Evolutionary conservation across 345 rosid species (phyloP).

Genomic region (Dipteronia dyeriana): DNA sequence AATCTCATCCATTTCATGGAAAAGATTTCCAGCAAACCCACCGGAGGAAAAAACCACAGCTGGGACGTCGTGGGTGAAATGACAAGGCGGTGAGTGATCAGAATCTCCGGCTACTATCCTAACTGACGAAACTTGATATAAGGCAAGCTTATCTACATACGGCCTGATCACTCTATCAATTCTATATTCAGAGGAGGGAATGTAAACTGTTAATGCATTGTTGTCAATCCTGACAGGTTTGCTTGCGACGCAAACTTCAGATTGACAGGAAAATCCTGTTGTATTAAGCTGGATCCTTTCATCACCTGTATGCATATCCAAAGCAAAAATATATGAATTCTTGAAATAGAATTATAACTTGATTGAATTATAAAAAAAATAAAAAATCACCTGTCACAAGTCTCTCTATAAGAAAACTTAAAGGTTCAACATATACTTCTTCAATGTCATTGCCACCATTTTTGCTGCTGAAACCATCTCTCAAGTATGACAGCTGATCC

Average conservation of each 20-base stretch:
- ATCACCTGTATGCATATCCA: constrained; percentile 25
- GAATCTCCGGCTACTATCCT: constrained; percentile 24
- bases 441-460: neutral
- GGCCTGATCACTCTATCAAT: constrained; percentile 22
- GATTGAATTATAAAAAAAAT: neutral
- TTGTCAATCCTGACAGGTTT: constrained; percentile 30
- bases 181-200: constrained; percentile 21
- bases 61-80: constrained; percentile 26
- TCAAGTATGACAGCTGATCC: constrained; percentile 14
- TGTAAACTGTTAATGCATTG: constrained; percentile 24
- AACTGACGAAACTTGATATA: constrained; percentile 24
- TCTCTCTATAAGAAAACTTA: constrained; percentile 15
- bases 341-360: neutral
- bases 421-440: neutral
- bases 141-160: constrained; percentile 27
- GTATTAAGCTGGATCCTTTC: constrained; percentile 26
- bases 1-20: constrained; percentile 47
- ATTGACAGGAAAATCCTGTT: constrained; percentile 35
- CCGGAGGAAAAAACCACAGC: constrained; percentile 43
- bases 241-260: constrained; percentile 29
- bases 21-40: constrained; percentile 39
- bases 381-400: constrained; percentile 17
- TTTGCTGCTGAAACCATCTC: constrained; percentile 1
- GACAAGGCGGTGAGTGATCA: constrained; percentile 23
- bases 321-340: neutral